Percentiles rank a stretch among this genome's conserved stretches.
Evolutionary conservation across 1,284 basidiomycete genomes (phyloP).

Genomic region (Fomes fomentarius): DNA sequence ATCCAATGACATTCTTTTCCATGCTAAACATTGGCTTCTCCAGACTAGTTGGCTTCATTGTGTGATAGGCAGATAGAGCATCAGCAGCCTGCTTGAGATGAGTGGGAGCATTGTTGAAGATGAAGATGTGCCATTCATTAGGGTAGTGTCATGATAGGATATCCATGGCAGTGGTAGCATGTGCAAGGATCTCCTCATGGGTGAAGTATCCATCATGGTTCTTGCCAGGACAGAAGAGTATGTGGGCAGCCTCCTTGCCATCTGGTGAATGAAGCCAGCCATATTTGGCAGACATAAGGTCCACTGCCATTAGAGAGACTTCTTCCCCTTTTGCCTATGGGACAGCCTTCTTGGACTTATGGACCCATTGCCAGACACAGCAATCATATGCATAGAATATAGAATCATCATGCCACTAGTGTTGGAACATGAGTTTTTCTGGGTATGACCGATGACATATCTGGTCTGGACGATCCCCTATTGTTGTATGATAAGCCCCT

Average conservation of each 20-base stretch:
- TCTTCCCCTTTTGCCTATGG: conserved; percentile 20
- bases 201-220: conserved; percentile 38
- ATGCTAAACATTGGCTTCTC: too few relatives aligned
- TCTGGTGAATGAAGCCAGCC: conserved; percentile 37
- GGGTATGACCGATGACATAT: too few relatives aligned
- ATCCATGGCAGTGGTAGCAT: conserved; percentile 33
- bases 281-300: conserved; percentile 45
- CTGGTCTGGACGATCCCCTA: too few relatives aligned
- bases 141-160: conserved; percentile 31
- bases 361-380: conserved; percentile 10
- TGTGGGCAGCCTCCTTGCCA: conserved; percentile 19
- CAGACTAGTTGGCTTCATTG: conserved; percentile 17
- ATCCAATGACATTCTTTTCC: neutral
- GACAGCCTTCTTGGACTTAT: conserved; percentile 1
- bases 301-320: conserved; percentile 38
- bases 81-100: conserved; percentile 34
- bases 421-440: too few relatives aligned
- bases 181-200: conserved; percentile 31
- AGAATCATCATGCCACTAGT: conserved; percentile 20
- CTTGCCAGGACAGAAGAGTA: conserved; percentile 31
- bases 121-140: conserved; percentile 31
- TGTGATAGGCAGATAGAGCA: conserved; percentile 30
- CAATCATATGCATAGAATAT: conserved; percentile 23
- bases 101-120: conserved; percentile 39
- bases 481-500: too few relatives aligned